Base-by-base conservation (phyloP, 306 rosid genomes). In the Geum urbanum region DNA sequence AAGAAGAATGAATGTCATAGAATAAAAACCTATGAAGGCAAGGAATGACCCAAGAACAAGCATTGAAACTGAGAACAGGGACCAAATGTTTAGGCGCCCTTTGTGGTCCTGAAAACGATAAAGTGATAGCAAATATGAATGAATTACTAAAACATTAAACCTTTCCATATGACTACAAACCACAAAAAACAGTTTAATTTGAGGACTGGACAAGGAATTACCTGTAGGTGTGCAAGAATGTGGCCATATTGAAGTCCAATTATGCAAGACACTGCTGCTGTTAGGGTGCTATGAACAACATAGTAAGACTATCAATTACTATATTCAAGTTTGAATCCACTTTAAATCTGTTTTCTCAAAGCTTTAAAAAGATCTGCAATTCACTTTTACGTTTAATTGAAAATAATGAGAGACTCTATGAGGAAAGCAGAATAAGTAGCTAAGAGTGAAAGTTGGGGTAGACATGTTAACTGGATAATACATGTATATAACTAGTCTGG, bases 201-300 rank as follows among this genome's bases (percentile, higher is more conserved):
- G 67, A 46, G 52, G 60, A 61, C 39, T 9, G 64, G 50, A 73
- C 18, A 6, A 41, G n/a, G 37, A 14, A 70, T 79, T 78, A 92
- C 98, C 98, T 88, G 81, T 66, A 85, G 10, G 76, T 78, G 85
- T 65, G 89, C 87, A 73, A 92, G 96, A 81, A 90, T 68, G 27
- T 92, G 98, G 71, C 98, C 98, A 65, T 84, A 92, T 71, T 92
- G 98, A 72, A 92, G 96, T 75, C 98, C 98, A 81, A 92, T 77
- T 73, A 92, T 88, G 87, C 96, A 90, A 15, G 98, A 83, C 68
- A 86, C 96, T 48, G 96, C 86, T 27, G 98, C 92, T 49, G 96
- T 85, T 85, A 92, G 55, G 67, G 96, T 83, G 80, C 98, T 92
- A 87, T 46, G 69, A 73, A 72, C 27, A 68, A 75, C 63, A 64